Evolutionary conservation across 2,329 filamentous ascomycete genomes (phyloP), one percentile per base, ranked within the genome.

Genomic region (Scopulariopsis brevicaulis): DNA sequence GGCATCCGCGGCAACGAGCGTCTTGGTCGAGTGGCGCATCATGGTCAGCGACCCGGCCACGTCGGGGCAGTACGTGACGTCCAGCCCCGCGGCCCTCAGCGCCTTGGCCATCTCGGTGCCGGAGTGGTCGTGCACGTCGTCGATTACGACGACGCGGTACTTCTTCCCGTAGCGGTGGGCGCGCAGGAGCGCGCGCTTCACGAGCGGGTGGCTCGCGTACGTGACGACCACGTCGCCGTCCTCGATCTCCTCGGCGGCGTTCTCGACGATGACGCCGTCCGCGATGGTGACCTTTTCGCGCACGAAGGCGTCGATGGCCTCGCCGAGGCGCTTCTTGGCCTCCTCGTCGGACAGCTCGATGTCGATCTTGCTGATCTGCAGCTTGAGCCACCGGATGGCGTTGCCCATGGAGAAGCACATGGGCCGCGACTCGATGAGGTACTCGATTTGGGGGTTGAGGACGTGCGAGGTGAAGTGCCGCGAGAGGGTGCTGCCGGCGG

Each of bases 351-450:
- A 84, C 1, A 87, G 82, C 64, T 92, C 88, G 48, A 93, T 90
- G 65, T 96, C 91, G 59, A 96, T 86, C 64, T 90, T 90, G 65
- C 90, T 88, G 68, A 99, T 93, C 66, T 90, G 84, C 54, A 96
- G 83, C 76, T 99, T 99, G 55, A 99, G 80, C 79, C 91, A 93
- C 58, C 94, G 84, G 68, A 99, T 96, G 40, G 91, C 91, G 70
- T 97, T 99, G 60, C 94, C 94, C 86, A 97, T 96, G 61, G 90
- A 90, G 72, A 96, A 94, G 63, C 90, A 95, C 73, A 99, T 89
- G 37, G 94, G 92, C n/a, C 94, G 86, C 68, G 92, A 96, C 64
- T 90, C 90, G 60, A 90, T 89, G 60, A 99, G 81, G 68, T 95
- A 96, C 63, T 95, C 91, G 67, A 99, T 96, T 72, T 99, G 94